These are phyloP conservation scores for Coemansia sp. DNA, from an alignment of 192 early-diverging fungal species.

Conservation along the genomic window DNA sequence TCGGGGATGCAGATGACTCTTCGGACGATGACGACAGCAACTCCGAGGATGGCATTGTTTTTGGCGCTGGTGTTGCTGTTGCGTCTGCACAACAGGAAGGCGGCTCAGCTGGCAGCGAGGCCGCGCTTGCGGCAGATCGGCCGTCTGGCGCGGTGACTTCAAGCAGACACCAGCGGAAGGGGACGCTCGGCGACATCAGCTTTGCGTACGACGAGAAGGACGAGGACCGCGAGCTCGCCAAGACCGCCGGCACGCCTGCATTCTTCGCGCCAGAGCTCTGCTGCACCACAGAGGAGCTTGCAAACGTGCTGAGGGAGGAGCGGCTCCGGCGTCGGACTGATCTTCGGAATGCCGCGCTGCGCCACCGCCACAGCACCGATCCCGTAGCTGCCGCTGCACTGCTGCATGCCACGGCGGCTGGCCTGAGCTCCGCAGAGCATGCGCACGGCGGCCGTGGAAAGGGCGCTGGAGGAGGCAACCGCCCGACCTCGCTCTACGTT, in stretches of 20 bases:
- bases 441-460: background rate
- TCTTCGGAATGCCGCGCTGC: slow-evolving; percentile 11
- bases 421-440: background rate
- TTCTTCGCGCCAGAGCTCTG: slow-evolving; percentile 99
- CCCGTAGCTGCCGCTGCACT: slow-evolving; percentile 1
- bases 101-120: background rate
- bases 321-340: slow-evolving; percentile 14
- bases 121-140: background rate
- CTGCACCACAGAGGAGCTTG: slow-evolving; percentile 58
- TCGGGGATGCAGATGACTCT: background rate
- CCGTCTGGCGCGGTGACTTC: background rate
- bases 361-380: slow-evolving; percentile 23
- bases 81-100: background rate
- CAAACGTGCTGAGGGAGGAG: slow-evolving; percentile 37
- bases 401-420: background rate
- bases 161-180: slow-evolving; percentile 26
- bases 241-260: slow-evolving; percentile 94
- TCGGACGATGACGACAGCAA: slow-evolving; percentile 21
- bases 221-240: slow-evolving; percentile 84
- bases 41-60: slow-evolving; percentile 30
- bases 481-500: slow-evolving; percentile 34
- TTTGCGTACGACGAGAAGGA: slow-evolving; percentile 54
- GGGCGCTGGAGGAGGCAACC: background rate
- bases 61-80: slow-evolving; percentile 21
- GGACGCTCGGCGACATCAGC: slow-evolving; percentile 39